phyloP scores from a whole-genome alignment of 352 stramenopile species.

The Detonula confervacea region DNA sequence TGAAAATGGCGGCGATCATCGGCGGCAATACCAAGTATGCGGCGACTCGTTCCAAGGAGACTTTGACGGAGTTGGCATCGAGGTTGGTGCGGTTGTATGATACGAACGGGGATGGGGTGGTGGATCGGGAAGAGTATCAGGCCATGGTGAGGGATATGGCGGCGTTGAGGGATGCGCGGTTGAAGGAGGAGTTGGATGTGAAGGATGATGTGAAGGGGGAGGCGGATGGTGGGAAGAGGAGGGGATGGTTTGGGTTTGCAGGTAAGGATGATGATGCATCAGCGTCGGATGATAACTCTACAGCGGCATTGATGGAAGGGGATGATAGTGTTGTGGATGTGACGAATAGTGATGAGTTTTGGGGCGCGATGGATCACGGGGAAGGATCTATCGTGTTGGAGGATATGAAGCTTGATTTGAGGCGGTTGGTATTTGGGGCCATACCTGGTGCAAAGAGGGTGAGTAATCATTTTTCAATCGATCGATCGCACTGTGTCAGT shows the following conservation, averaged over 20 bases:
- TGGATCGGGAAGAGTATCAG: conserved; percentile 83
- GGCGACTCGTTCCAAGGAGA: conserved; percentile 54
- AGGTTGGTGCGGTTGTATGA: conserved; percentile 80
- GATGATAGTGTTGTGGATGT: conserved; percentile 35
- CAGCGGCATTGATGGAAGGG: background rate
- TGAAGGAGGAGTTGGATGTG: conserved; percentile 13
- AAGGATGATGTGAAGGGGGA: background rate
- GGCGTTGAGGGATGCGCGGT: conserved; percentile 42
- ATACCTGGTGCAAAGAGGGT: conserved; percentile 72
- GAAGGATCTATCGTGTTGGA: conserved; percentile 74
- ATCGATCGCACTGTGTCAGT: too few species aligned
- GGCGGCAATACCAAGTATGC: conserved; percentile 36
- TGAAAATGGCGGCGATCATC: conserved; percentile 63
- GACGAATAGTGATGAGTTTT: conserved; percentile 46
- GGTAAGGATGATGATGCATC: conserved; percentile 12
- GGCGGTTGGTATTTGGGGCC: conserved; percentile 73
- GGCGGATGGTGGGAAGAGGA: background rate
- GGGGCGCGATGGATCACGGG: conserved; percentile 49
- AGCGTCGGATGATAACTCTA: conserved; percentile 1
- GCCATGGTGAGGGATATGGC: conserved; percentile 84
- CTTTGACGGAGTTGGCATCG: conserved; percentile 66
- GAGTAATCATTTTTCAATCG: too few species aligned
- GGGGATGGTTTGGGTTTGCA: conserved; percentile 14
- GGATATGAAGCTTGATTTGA: conserved; percentile 80
- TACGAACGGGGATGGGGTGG: conserved; percentile 76